Conservation (phyloP, 345 rosid species). For the Viola odorata region DNA sequence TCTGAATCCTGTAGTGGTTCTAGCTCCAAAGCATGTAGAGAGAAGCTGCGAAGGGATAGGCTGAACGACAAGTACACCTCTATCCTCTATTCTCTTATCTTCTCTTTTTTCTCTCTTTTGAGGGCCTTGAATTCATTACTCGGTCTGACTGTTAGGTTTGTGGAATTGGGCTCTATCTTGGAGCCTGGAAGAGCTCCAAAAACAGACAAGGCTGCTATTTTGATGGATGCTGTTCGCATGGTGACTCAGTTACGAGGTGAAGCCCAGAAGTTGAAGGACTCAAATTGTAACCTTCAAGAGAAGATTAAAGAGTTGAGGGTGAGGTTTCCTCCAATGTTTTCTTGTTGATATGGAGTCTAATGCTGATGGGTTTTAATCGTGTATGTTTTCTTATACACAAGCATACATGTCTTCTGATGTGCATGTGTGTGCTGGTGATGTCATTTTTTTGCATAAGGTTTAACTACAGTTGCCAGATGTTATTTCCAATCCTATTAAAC, state of each 20-base stretch:
- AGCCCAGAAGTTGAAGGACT: constrained; percentile 69
- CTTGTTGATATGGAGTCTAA: no score
- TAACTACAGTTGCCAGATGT: not conserved
- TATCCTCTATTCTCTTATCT: constrained; percentile 5
- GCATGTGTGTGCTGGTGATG: not conserved
- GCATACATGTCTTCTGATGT: not conserved
- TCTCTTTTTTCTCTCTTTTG: not conserved
- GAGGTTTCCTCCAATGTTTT: not conserved
- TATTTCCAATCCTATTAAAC: not conserved
- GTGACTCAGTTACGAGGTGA: constrained; percentile 73
- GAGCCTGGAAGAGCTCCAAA: constrained; percentile 77
- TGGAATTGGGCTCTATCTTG: constrained; percentile 67
- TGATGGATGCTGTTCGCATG: constrained; percentile 75
- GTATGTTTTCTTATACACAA: no score
- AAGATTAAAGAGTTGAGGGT: constrained; percentile 81
- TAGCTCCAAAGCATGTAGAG: constrained; percentile 93
- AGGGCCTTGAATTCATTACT: not conserved
- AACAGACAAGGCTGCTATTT: constrained; percentile 80
- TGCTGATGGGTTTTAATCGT: no score
- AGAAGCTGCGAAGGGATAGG: constrained; percentile 79
- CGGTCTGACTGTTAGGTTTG: constrained; percentile 45
- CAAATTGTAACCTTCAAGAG: constrained; percentile 67
- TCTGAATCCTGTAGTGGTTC: constrained; percentile 44
- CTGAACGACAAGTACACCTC: constrained; percentile 62
- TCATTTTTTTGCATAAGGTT: constrained; percentile 2